These are phyloP conservation scores for Kwoniella bestiolae DNA, from an alignment of 768 basidiomycete genomes.

Conservation along the genomic window DNA sequence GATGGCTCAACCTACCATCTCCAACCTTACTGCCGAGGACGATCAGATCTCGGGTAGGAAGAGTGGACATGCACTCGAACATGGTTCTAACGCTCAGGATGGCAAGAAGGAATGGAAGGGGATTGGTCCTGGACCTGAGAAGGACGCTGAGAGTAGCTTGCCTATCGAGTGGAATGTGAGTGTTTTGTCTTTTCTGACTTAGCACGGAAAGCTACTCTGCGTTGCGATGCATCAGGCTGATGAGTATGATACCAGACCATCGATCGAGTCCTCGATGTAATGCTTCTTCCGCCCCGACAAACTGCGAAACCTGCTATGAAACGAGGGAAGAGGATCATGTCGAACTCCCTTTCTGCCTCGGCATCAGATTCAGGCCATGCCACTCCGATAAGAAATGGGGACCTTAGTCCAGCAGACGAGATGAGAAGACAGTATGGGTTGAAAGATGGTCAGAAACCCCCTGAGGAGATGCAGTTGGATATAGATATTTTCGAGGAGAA, in stretches of 20 bases:
- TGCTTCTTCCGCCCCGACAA: conserved; percentile 65
- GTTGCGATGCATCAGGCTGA: background rate
- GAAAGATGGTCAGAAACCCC: conserved; percentile 68
- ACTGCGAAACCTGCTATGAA: conserved; percentile 36
- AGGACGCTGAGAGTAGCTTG: conserved; percentile 73
- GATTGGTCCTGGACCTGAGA: conserved; percentile 61
- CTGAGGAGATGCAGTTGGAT: conserved; percentile 64
- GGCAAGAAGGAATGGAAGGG: conserved; percentile 39
- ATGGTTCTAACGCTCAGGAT: background rate
- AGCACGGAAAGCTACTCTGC: too few relatives aligned
- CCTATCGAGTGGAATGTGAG: conserved; percentile 71
- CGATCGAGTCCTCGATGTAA: conserved; percentile 86
- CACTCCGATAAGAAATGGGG: background rate
- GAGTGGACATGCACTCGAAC: conserved; percentile 45
- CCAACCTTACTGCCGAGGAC: conserved; percentile 44
- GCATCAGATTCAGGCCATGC: conserved; percentile 40
- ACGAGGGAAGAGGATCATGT: conserved; percentile 24
- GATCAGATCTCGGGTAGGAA: conserved; percentile 55
- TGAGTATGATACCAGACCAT: conserved; percentile 62
- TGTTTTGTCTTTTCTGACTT: too few relatives aligned
- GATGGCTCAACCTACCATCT: conserved; percentile 46
- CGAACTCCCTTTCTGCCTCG: conserved; percentile 18
- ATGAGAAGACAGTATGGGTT: conserved; percentile 18
- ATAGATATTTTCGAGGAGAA: conserved; percentile 68
- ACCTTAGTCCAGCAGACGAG: conserved; percentile 36